These are phyloP conservation scores for Penicillium robsamsonii DNA, from an alignment of 495 filamentous ascomycete species.

Conservation along the genomic window DNA sequence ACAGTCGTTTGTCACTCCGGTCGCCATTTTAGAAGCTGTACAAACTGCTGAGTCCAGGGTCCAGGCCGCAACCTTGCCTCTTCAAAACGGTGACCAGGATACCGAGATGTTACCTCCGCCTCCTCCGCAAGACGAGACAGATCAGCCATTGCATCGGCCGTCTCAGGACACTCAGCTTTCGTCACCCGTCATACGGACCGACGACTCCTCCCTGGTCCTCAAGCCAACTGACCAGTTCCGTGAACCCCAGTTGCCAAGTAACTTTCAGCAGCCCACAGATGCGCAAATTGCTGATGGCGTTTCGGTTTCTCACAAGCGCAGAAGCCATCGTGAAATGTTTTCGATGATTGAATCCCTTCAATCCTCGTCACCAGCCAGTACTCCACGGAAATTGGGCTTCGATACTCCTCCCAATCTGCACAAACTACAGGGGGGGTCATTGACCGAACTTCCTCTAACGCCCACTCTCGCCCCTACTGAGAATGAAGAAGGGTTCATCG, in stretches of 20 bases:
- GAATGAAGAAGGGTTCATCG: slow-evolving; percentile 61
- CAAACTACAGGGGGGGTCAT: slow-evolving; percentile 22
- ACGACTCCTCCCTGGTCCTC: slow-evolving; percentile 1
- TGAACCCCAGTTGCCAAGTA: slow-evolving; percentile 19
- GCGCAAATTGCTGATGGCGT: neutral
- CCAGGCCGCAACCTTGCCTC: neutral
- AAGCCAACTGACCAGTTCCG: slow-evolving; percentile 8
- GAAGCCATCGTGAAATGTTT: slow-evolving; percentile 59
- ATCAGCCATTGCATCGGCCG: neutral
- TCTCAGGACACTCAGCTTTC: slow-evolving; percentile 18
- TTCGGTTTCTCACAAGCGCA: slow-evolving; percentile 38
- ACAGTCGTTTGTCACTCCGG: slow-evolving; percentile 45
- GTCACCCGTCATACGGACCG: slow-evolving; percentile 24
- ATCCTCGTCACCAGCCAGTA: slow-evolving; percentile 52
- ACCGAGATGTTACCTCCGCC: neutral
- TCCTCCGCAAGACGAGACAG: neutral
- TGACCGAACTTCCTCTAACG: slow-evolving; percentile 41
- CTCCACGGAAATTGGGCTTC: slow-evolving; percentile 32
- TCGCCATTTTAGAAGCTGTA: slow-evolving; percentile 47
- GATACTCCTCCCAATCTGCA: slow-evolving; percentile 39
- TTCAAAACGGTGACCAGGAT: neutral
- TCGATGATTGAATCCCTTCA: slow-evolving; percentile 68
- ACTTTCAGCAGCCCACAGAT: slow-evolving; percentile 2
- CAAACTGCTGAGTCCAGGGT: slow-evolving; percentile 33
- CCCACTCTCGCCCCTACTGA: slow-evolving; percentile 44